Evolutionary conservation across 176 grass and related monocot species (phyloP), one percentile per base, ranked within the genome.

Genomic region (Rhipidocladum racemiflorum): DNA sequence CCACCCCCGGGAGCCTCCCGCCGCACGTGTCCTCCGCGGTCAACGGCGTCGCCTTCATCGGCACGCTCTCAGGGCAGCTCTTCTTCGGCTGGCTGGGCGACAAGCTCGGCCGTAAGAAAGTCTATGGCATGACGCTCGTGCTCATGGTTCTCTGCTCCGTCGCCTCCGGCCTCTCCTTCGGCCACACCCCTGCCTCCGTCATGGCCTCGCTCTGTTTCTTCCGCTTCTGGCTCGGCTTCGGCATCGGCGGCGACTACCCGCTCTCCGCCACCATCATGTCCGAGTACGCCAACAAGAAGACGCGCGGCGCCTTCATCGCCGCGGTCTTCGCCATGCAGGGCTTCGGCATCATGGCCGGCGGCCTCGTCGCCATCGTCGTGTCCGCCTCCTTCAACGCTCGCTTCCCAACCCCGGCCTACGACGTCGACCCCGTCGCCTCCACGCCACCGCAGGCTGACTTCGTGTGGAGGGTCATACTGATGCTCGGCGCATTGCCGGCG

Each of bases 81-180:
- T 96, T 96, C 87, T 96, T 96, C 27, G 94, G 94, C 76, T 97
- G 94, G 94, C 94, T 97, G 61, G 94, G 91, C 60, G 94, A 97
- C 55, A 97, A 84, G 91, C 68, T 93, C 67, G 94, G 94, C 24
- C 88, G 94, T 14, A 97, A 97, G 86, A 81, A 72, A 36, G 94
- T 97, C n/a, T 97, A 93, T 6, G 94, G 94, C 75, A 97, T 97
- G 86, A 93, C 88, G 38, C 89, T 97, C 14, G 87, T 97, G 91
- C 70, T 91, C 48, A 97, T 93, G 94, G 86, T 97, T 5, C 17
- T 97, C 56, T 93, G 91, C 42, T 97, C 94, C 17, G 16, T 97
- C 20, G 94, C 91, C 2, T 93, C 91, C 4, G 94, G 86, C 3
- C 84, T 93, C 48, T 91, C 94, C 34, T 93, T 97, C 34, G 86